phyloP scores from a whole-genome alignment of 2,329 filamentous ascomycete genomes.

The Chaetomium sp. region DNA sequence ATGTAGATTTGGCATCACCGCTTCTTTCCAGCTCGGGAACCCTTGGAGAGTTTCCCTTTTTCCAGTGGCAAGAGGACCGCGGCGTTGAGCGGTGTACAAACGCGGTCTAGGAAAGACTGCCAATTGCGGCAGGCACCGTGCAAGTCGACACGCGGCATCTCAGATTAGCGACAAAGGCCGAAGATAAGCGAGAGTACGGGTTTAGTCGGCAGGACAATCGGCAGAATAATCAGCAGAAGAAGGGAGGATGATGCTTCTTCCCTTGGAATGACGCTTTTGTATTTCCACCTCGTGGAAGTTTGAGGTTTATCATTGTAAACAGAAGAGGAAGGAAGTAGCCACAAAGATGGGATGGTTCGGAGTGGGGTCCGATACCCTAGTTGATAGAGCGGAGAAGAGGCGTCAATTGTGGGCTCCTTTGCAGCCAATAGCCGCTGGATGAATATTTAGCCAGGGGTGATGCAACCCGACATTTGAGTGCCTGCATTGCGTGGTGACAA shows the following conservation, averaged over 20 bases:
- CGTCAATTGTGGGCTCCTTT: not conserved
- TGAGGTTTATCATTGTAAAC: not conserved
- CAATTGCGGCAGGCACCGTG: conserved; percentile 16
- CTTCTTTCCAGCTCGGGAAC: not conserved
- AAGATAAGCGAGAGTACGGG: conserved; percentile 26
- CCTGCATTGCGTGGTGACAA: not conserved
- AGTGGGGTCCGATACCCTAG: not conserved
- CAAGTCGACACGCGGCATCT: conserved; percentile 18
- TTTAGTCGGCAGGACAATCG: not conserved
- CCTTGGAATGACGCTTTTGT: not conserved
- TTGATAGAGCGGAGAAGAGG: not conserved
- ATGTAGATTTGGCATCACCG: conserved; percentile 10
- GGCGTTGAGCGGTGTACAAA: conserved; percentile 27
- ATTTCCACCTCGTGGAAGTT: not conserved
- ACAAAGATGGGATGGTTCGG: not conserved
- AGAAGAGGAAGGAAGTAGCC: not conserved
- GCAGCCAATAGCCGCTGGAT: conserved; percentile 5
- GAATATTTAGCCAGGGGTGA: conserved; percentile 17
- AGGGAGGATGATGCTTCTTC: conserved; percentile 12
- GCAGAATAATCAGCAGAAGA: not conserved
- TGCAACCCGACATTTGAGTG: too few species aligned
- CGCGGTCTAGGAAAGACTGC: not conserved
- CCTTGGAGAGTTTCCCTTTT: not conserved
- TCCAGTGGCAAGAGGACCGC: conserved; percentile 7
- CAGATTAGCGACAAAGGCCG: conserved; percentile 19